Evolutionary conservation across 768 basidiomycete species (phyloP), one percentile per base, ranked within the genome.

Genomic region (Lactarius tabidus): DNA sequence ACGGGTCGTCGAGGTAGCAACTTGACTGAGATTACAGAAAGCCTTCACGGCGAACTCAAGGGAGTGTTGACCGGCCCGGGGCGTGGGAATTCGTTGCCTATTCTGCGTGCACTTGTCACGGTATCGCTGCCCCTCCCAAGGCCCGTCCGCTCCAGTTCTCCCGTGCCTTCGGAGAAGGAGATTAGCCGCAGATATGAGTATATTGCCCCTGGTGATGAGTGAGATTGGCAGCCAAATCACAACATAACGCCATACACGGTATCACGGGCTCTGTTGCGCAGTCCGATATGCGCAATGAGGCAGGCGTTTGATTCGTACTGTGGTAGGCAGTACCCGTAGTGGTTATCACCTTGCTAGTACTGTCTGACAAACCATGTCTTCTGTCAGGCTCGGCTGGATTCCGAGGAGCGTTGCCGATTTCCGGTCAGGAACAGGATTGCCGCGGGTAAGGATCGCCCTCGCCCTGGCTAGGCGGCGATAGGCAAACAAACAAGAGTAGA

Each of bases 121-220:
- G n/a, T n/a, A n/a, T n/a, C n/a, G n/a, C n/a, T n/a, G n/a, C n/a
- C n/a, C n/a, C n/a, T n/a, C n/a, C n/a, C n/a, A n/a, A n/a, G n/a
- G n/a, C n/a, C n/a, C n/a, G n/a, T n/a, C n/a, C n/a, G n/a, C n/a
- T n/a, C n/a, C n/a, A n/a, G n/a, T n/a, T n/a, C n/a, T 29, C 17
- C 26, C 29, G 52, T 53, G 18, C 29, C 29, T 53, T 17, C n/a
- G 39, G 54, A 36, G 33, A 23, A 41, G 43, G 61, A 38, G 61
- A 62, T 62, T 56, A 31, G 12, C 39, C 61, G 17, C 33, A 56
- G 29, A 62, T 62, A 45, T 36, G 41, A 48, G 12, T 48, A 26
- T 23, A 23, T 26, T 48, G 26, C 12, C 43, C 62, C 62, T 57
- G 55, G 62, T 62, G 62, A 62, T 62, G 62, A 9, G 14, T 17